Evolutionary conservation across 163 green algal species (phyloP).

Genomic region (Prototheca wickerhamii): DNA sequence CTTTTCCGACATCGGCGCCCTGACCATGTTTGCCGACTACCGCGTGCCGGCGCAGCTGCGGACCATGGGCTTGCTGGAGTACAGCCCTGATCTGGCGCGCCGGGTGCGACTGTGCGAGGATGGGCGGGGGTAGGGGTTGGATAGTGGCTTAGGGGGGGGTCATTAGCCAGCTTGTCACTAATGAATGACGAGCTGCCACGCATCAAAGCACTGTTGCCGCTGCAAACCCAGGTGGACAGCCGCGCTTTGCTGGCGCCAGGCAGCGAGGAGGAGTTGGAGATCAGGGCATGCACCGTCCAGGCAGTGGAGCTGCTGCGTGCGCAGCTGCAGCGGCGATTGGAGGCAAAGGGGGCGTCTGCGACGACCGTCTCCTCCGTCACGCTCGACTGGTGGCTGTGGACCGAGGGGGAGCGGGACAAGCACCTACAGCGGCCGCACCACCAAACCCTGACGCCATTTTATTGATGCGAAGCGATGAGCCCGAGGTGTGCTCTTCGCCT

Average conservation of each 20-base stretch:
- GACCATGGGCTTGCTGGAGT: conserved; percentile 61
- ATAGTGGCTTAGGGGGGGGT: too few relatives aligned
- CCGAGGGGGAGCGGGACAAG: conserved; percentile 39
- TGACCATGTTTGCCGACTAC: conserved; percentile 88
- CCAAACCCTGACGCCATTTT: conserved; percentile 60
- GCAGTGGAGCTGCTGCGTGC: conserved; percentile 42
- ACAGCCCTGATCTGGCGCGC: conserved; percentile 33
- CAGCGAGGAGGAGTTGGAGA: conserved; percentile 59
- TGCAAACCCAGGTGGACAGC: conserved; percentile 22
- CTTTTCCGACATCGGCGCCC: conserved; percentile 70
- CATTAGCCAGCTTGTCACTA: not conserved
- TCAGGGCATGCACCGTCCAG: conserved; percentile 52
- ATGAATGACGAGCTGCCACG: not conserved
- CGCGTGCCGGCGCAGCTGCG: conserved; percentile 58
- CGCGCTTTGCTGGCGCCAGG: conserved; percentile 22
- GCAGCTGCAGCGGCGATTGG: conserved; percentile 4
- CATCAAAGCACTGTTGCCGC: not conserved
- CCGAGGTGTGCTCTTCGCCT: not conserved
- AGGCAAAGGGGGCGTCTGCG: not conserved
- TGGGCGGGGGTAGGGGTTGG: not conserved
- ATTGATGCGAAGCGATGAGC: conserved; percentile 33
- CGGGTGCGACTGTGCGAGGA: conserved; percentile 21
- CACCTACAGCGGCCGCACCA: conserved; percentile 51
- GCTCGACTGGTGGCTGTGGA: conserved; percentile 64
- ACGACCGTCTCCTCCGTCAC: conserved; percentile 16